phyloP scores from a whole-genome alignment of 2,329 filamentous ascomycete species.

The Tolypocladium inflatum region DNA sequence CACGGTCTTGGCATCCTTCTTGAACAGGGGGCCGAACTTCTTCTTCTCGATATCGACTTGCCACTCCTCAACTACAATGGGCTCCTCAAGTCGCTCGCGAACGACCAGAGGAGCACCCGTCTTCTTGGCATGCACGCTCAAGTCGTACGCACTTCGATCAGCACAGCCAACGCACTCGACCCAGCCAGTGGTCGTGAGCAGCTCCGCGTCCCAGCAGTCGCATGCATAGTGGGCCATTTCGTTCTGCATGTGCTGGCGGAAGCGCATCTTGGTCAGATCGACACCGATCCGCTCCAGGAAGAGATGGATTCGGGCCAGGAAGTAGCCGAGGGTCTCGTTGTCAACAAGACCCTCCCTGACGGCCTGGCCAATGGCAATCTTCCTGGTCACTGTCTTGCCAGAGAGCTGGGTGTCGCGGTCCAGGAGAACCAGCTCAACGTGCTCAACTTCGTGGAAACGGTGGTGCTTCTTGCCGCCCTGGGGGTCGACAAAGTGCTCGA shows the following conservation, averaged over 20 bases:
- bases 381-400: constrained; percentile 69
- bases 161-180: constrained; percentile 97
- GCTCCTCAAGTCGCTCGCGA: constrained; percentile 69
- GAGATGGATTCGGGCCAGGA: constrained; percentile 84
- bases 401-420: constrained; percentile 78
- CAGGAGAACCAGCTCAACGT: constrained; percentile 75
- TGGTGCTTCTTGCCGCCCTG: constrained; percentile 89
- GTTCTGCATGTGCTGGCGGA: constrained; percentile 88
- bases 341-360: constrained; percentile 77
- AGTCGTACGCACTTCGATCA: constrained; percentile 88
- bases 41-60: constrained; percentile 85
- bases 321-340: constrained; percentile 97
- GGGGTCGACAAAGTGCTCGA: constrained; percentile 96
- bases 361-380: constrained; percentile 74
- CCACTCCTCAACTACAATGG: constrained; percentile 77
- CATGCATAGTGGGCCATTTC: constrained; percentile 82
- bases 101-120: constrained; percentile 82
- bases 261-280: constrained; percentile 80
- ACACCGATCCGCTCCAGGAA: constrained; percentile 86
- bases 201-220: constrained; percentile 97
- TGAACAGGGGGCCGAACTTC: constrained; percentile 90
- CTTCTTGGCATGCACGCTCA: constrained; percentile 86
- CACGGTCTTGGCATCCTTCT: constrained; percentile 83
- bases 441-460: constrained; percentile 76
- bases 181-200: constrained; percentile 89